These are phyloP conservation scores for Claviceps cyperi DNA, from an alignment of 2,329 filamentous ascomycete species.

Conservation along the genomic window DNA sequence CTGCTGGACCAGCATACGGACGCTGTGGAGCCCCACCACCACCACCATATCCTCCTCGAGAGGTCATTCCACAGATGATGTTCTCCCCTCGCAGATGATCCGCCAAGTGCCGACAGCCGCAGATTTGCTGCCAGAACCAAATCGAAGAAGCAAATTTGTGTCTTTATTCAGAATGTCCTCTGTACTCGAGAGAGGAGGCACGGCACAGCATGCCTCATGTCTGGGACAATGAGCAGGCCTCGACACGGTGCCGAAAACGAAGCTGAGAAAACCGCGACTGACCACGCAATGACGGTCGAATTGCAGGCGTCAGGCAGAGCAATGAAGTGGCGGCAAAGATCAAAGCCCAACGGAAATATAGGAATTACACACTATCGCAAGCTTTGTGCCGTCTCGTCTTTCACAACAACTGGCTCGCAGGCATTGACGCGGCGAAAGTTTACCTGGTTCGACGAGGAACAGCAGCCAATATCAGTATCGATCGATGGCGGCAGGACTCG, in stretches of 20 bases:
- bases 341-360: too few relatives aligned
- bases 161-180: background rate
- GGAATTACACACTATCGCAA: too few relatives aligned
- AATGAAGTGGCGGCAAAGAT: too few relatives aligned
- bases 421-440: background rate
- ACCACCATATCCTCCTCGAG: slow-evolving; percentile 29
- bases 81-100: background rate
- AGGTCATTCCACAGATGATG: slow-evolving; percentile 28
- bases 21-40: slow-evolving; percentile 25
- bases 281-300: too few relatives aligned
- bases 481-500: too few relatives aligned
- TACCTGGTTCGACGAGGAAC: background rate
- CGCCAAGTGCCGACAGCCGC: background rate
- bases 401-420: background rate
- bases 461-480: background rate
- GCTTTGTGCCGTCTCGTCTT: background rate
- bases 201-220: background rate
- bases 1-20: slow-evolving; percentile 32
- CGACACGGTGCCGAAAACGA: too few relatives aligned
- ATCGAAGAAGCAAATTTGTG: background rate
- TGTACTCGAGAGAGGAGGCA: background rate
- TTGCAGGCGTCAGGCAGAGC: too few relatives aligned
- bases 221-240: background rate
- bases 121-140: background rate
- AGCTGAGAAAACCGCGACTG: too few relatives aligned